Evolutionary conservation across 805 yeast species (phyloP), one percentile per base, ranked within the genome.

Genomic region (Candida odintsovae): DNA sequence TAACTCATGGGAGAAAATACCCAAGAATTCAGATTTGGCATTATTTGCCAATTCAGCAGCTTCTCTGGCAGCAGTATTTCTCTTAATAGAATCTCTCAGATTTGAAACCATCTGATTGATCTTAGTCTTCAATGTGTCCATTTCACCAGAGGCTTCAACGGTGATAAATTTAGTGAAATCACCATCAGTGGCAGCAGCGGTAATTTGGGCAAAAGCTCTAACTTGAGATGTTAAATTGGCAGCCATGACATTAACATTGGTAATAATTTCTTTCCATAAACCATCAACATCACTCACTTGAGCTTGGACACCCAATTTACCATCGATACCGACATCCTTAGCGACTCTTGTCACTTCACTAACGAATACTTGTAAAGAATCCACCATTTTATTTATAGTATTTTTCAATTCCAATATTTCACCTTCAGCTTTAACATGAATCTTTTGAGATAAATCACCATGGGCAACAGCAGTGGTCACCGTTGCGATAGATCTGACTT

Each of bases 101-200:
- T 87, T 86, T 55, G 85, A 77, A 63, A 88, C 95, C 94, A 85
- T 85, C 70, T 83, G 90, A 64, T 85, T 76, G 52, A 77, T 76
- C 55, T 76, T 72, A 13, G 76, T 77, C 53, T 74, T 73, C 48
- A 80, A 59, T 0, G 63, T 52, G 50, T 74, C 80, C 96, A 88
- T 88, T 70, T 88, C 96, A 66, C 96, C 96, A 36, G 83, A 75
- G 0, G 96, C 96, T 61, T 88, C 96, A 49, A 88, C 96, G 0
- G 96, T 88, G 52, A 88, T 89, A 58, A 88, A 85, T 53, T 92
- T 75, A 0, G 96, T 88, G 66, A 88, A 88, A 63, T 88, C 96
- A 62, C 96, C 95, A 67, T 88, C 95, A 3, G 96, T 87, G 13
- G 95, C 96, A 25, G 96, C 94, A 22, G 94, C 95, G 0, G 96